A percentile compares a stretch with the other conserved stretches of the same genome.
Conservation (phyloP, 1,284 basidiomycete genomes). For the Rhodotorula sp. region DNA sequence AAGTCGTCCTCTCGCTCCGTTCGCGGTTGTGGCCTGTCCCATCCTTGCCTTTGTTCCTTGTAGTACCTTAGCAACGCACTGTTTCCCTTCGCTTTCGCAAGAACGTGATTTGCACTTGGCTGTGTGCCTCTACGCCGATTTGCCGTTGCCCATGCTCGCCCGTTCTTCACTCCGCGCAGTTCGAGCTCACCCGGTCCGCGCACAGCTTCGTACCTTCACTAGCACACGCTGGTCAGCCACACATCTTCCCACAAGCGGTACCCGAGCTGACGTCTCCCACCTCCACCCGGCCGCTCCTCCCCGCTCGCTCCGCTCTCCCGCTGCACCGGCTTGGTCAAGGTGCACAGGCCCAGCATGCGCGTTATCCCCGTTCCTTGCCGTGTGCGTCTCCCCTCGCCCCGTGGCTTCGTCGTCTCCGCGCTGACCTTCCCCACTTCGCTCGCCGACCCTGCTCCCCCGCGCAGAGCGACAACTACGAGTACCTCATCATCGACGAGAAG, state of each 20-base stretch:
- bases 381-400: background rate
- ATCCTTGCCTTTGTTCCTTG: background rate
- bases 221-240: background rate
- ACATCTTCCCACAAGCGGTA: too few relatives aligned
- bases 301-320: background rate
- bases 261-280: background rate
- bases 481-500: conserved; percentile 31
- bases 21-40: background rate
- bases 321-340: too few relatives aligned
- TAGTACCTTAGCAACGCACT: background rate
- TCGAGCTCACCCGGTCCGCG: background rate
- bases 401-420: fast-evolving
- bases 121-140: background rate
- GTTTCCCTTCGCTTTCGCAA: background rate
- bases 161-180: background rate
- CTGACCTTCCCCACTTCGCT: conserved; percentile 6
- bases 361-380: conserved; percentile 41
- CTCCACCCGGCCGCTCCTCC: too few relatives aligned
- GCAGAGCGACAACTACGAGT: conserved; percentile 39
- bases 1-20: too few relatives aligned
- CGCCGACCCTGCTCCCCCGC: background rate
- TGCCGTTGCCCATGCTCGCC: background rate
- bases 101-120: background rate
- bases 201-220: background rate
- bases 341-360: conserved; percentile 21